These are phyloP conservation scores for Ceratonia siliqua DNA, from an alignment of 306 rosid species.

Conservation along the genomic window DNA sequence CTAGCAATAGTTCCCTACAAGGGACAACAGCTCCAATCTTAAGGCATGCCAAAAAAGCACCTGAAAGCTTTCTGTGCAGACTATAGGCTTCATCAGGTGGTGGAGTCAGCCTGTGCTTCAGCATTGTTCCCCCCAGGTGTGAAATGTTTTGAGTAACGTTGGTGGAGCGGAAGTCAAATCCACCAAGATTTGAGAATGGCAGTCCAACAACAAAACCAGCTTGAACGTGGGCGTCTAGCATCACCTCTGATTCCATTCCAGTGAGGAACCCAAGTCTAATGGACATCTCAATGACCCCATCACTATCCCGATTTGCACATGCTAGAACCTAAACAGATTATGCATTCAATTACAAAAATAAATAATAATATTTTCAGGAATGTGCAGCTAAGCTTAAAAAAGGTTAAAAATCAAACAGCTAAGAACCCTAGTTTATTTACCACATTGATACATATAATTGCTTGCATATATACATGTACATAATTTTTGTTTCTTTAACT, in stretches of 20 bases:
- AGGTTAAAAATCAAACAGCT: constrained; percentile 3
- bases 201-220: constrained; percentile 93
- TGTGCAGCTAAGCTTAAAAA: constrained; percentile 11
- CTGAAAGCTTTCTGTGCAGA: constrained; percentile 92
- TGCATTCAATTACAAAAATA: constrained; percentile 22
- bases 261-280: constrained; percentile 86
- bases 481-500: neutral
- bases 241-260: constrained; percentile 83
- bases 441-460: neutral
- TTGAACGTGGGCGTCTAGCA: constrained; percentile 94
- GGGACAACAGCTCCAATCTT: constrained; percentile 90
- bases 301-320: constrained; percentile 73
- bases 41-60: constrained; percentile 91
- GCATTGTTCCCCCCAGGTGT: constrained; percentile 90
- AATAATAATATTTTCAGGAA: constrained; percentile 1
- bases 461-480: neutral
- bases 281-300: constrained; percentile 83
- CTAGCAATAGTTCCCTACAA: constrained; percentile 74
- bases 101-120: constrained; percentile 90
- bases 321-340: constrained; percentile 69
- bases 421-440: neutral
- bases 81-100: constrained; percentile 96
- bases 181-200: constrained; percentile 76
- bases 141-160: constrained; percentile 74
- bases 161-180: constrained; percentile 66